phyloP scores from a whole-genome alignment of 78 protist species.

The Cavenderia fasciculata region DNA sequence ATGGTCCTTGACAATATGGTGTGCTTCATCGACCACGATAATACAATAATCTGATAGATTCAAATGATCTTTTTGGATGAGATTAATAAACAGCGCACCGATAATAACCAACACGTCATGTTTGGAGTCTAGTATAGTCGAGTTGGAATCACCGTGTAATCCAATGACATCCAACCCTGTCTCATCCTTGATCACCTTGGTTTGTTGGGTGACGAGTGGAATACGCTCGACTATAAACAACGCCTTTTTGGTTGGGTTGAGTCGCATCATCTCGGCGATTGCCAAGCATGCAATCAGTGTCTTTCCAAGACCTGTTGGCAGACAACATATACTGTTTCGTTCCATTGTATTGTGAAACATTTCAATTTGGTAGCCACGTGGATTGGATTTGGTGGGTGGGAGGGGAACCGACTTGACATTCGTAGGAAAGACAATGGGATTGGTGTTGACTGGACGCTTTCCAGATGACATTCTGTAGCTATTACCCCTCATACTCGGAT shows the following conservation, averaged over 20 bases:
- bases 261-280: not conserved
- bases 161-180: not conserved
- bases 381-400: too few relatives aligned
- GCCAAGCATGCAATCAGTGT: slow-evolving; percentile 11
- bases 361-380: slow-evolving; percentile 30
- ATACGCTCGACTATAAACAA: slow-evolving; percentile 20
- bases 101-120: slow-evolving; percentile 19
- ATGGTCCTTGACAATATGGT: slow-evolving; percentile 43
- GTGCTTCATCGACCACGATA: slow-evolving; percentile 41
- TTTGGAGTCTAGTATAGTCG: not conserved
- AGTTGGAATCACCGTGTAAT: not conserved
- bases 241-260: not conserved
- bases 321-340: slow-evolving; percentile 21
- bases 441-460: too few relatives aligned
- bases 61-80: not conserved
- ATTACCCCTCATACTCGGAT: too few relatives aligned
- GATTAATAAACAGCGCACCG: not conserved
- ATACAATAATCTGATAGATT: not conserved
- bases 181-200: not conserved
- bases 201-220: slow-evolving; percentile 37
- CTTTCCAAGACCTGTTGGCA: slow-evolving; percentile 64
- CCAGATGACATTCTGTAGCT: too few relatives aligned
- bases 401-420: too few relatives aligned
- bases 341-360: slow-evolving; percentile 23
- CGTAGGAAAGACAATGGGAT: too few relatives aligned